Evolutionary conservation across 2,329 filamentous ascomycete genomes (phyloP).

Genomic region (Claviceps humidiphila): DNA sequence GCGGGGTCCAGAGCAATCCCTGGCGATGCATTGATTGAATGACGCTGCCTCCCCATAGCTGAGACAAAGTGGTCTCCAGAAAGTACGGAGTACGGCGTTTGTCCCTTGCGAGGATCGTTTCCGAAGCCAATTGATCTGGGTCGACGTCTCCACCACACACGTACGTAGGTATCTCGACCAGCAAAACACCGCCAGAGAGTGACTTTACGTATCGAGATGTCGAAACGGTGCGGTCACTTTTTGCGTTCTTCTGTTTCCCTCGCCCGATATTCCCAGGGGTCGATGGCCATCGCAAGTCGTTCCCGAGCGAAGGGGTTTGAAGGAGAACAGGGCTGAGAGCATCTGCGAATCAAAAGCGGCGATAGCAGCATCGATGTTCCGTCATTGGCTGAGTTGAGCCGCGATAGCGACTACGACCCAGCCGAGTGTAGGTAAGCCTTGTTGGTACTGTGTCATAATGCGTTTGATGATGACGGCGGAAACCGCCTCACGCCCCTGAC

Average conservation of each 20-base stretch:
- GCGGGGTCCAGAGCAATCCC: too few relatives aligned
- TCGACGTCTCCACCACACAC: background rate
- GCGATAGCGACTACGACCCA: background rate
- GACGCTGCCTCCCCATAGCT: background rate
- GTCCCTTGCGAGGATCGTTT: background rate
- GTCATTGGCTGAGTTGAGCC: background rate
- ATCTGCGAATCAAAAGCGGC: background rate
- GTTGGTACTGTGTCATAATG: slow-evolving; percentile 2
- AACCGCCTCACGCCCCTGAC: background rate
- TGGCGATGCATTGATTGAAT: background rate
- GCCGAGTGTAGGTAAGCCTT: background rate
- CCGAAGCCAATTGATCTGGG: background rate
- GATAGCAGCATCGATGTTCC: background rate
- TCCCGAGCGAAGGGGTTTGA: background rate
- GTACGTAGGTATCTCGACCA: background rate
- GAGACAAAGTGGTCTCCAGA: background rate
- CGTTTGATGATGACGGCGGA: background rate
- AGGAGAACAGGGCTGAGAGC: background rate
- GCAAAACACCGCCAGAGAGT: background rate
- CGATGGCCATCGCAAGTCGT: background rate
- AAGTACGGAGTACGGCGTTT: background rate
- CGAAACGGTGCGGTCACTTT: background rate
- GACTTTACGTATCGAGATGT: background rate
- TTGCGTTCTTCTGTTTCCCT: background rate
- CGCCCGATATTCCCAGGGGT: background rate